Percentiles rank a stretch among this genome's conserved stretches.
These are phyloP conservation scores for Hyaloscypha hepaticicola DNA, from an alignment of 495 filamentous ascomycete species.

Conservation along the genomic window DNA sequence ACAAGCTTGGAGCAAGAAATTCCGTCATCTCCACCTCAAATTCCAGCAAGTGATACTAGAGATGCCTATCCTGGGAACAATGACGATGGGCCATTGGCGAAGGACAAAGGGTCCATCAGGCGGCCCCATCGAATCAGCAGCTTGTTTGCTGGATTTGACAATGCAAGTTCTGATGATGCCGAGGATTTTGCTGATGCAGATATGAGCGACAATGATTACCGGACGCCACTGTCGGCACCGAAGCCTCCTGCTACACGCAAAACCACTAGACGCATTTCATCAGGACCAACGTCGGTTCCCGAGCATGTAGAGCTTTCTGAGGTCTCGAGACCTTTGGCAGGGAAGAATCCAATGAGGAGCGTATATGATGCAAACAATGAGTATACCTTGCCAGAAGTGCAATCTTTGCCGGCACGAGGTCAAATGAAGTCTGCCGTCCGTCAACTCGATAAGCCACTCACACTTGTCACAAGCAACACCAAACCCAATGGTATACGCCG, in stretches of 20 bases:
- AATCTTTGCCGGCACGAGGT: slow-evolving; percentile 15
- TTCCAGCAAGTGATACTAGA: slow-evolving; percentile 43
- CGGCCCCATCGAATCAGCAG: slow-evolving; percentile 75
- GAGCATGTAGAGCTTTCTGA: slow-evolving; percentile 28
- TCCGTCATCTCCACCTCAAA: slow-evolving; percentile 46
- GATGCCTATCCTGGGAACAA: slow-evolving; percentile 81
- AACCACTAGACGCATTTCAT: slow-evolving; percentile 38
- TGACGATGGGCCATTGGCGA: slow-evolving; percentile 72
- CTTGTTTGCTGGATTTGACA: slow-evolving; percentile 80
- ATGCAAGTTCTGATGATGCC: slow-evolving; percentile 57
- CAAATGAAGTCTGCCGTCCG: slow-evolving; percentile 18
- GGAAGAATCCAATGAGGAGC: slow-evolving; percentile 12
- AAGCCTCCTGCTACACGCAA: slow-evolving; percentile 40
- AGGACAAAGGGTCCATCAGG: slow-evolving; percentile 57
- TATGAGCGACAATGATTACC: slow-evolving; percentile 63
- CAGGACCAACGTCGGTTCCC: slow-evolving; percentile 28
- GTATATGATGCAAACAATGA: slow-evolving; percentile 18
- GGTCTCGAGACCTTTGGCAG: slow-evolving; percentile 17
- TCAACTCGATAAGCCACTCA: slow-evolving; percentile 33
- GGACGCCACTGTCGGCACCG: slow-evolving; percentile 63
- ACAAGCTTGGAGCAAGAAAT: slow-evolving; percentile 44
- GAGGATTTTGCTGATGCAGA: slow-evolving; percentile 59
- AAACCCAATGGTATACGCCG: slow-evolving; percentile 48
- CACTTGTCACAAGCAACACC: slow-evolving; percentile 27
- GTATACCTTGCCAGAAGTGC: slow-evolving; percentile 22